phyloP scores from a whole-genome alignment of 1,139 yeast species.

The Yamadazyma membranifaciens region DNA sequence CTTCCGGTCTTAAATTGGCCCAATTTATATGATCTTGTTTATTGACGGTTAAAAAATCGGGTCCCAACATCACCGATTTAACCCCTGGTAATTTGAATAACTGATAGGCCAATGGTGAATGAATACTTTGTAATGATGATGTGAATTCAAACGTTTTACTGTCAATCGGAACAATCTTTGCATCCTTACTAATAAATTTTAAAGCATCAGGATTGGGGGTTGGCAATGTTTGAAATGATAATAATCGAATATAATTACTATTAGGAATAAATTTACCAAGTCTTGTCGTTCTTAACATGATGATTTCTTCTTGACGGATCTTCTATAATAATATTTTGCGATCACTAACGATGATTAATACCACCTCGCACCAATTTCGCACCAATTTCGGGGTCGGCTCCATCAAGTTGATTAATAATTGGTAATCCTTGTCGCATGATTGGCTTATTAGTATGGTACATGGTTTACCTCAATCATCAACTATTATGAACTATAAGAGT shows the following conservation, averaged over 20 bases:
- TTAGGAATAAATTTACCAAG: too few species aligned
- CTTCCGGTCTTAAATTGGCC: slow-evolving; percentile 47
- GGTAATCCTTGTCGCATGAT: neutral
- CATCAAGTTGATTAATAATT: neutral
- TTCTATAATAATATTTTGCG: neutral
- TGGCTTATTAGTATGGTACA: neutral
- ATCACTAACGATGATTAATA: neutral
- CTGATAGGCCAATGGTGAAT: slow-evolving; percentile 79
- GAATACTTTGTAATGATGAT: slow-evolving; percentile 65
- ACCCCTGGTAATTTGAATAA: slow-evolving; percentile 86
- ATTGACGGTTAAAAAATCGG: slow-evolving; percentile 46
- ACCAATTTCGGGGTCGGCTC: slow-evolving; percentile 5
- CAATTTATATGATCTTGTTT: slow-evolving; percentile 48
- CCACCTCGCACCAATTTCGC: neutral
- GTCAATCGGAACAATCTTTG: slow-evolving; percentile 61
- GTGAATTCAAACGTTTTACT: slow-evolving; percentile 63
- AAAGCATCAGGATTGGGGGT: slow-evolving; percentile 94
- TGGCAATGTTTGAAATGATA: slow-evolving; percentile 44
- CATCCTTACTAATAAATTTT: slow-evolving; percentile 61
- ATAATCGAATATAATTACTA: slow-evolving; percentile 17
- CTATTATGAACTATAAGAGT: too few species aligned
- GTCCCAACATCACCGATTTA: slow-evolving; percentile 82
- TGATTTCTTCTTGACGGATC: too few species aligned
- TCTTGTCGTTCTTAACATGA: neutral
- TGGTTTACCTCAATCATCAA: neutral